Conservation (phyloP, 257 asterid species). For the Avicennia marina region DNA sequence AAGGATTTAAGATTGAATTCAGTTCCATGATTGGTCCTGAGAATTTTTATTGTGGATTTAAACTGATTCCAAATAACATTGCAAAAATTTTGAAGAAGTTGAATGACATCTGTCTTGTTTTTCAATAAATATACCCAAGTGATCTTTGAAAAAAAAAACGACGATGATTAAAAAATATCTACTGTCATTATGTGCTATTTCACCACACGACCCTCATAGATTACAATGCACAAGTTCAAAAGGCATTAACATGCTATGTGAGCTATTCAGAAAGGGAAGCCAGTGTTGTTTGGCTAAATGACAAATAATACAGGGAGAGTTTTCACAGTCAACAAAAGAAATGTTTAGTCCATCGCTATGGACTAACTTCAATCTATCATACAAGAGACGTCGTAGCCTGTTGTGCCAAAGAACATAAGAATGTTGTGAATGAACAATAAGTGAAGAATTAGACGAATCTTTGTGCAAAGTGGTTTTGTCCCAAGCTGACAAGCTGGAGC, state of each 20-base stretch:
- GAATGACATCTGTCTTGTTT: no score
- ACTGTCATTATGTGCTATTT: not conserved
- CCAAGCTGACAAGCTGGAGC: no score
- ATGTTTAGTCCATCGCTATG: not conserved
- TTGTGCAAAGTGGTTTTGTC: no score
- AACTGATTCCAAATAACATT: no score
- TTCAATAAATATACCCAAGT: no score
- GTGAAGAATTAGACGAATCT: no score
- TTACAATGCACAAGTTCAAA: not conserved
- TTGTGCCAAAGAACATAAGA: not conserved
- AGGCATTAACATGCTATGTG: not conserved
- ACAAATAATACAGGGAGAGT: not conserved
- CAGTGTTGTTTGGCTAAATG: not conserved
- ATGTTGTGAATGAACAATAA: no score
- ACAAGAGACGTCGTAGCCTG: not conserved
- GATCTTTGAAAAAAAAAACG: not conserved
- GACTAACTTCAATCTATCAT: no score
- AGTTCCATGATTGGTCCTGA: no score
- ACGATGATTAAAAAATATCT: not conserved
- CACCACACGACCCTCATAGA: not conserved
- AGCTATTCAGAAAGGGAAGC: not conserved
- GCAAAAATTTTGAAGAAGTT: no score
- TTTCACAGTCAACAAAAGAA: not conserved
- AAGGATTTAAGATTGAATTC: not conserved
- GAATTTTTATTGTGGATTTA: no score